Evolutionary conservation across 169 alveolate genomes (phyloP).

Genomic region (Eimeria brunetti): DNA sequence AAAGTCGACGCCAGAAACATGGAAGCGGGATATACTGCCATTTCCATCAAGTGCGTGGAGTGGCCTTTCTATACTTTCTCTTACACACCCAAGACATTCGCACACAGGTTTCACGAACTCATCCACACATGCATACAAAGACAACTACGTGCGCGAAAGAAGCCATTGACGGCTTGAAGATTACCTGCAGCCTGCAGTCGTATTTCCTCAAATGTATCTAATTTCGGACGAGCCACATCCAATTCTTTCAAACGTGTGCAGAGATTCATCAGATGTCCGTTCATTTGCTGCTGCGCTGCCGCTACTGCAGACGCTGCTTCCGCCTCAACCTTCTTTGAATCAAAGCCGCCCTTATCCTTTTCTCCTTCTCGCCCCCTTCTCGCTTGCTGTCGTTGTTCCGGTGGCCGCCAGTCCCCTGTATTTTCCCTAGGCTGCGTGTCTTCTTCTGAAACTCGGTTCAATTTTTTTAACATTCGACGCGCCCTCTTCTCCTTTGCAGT

Average conservation of each 20-base stretch:
- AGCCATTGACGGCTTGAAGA: neutral
- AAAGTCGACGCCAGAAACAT: neutral
- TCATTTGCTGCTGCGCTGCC: constrained; percentile 66
- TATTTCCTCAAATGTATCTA: constrained; percentile 16
- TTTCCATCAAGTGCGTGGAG: neutral
- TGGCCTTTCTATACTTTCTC: neutral
- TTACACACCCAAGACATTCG: neutral
- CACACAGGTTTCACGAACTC: neutral
- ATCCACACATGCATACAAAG: neutral
- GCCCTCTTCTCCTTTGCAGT: constrained; percentile 34
- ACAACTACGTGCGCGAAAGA: neutral
- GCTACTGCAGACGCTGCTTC: constrained; percentile 39
- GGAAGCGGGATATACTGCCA: neutral
- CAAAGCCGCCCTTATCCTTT: neutral
- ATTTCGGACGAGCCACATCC: constrained; percentile 3
- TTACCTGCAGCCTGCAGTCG: constrained; percentile 28
- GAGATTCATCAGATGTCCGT: constrained; percentile 9
- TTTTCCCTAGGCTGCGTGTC: neutral
- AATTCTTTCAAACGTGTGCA: neutral
- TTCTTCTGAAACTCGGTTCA: neutral
- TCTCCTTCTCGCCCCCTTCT: neutral
- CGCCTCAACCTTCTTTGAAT: neutral
- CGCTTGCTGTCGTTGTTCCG: constrained; percentile 10
- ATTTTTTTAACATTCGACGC: constrained; percentile 13
- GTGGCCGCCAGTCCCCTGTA: neutral